A percentile compares a stretch with the other conserved stretches of the same genome.
Conservation (phyloP, 257 asterid genomes). For the Fraxinus quadrangulata region DNA sequence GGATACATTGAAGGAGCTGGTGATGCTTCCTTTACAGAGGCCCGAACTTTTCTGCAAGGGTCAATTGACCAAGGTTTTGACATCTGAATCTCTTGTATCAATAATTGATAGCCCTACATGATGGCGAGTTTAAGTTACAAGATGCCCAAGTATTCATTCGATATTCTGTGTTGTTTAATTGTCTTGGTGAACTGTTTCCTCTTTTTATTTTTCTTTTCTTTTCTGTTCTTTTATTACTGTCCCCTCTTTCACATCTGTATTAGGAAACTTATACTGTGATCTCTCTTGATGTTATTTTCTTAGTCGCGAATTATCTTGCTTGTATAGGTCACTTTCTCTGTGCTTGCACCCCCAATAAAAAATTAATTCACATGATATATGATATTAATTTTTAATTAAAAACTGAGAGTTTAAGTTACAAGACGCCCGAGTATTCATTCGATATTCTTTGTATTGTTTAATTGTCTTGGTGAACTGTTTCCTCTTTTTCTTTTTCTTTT, state of each 20-base stretch:
- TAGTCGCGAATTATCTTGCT: not conserved
- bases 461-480: not conserved
- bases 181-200: not conserved
- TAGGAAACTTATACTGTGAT: not conserved
- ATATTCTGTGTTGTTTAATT: conserved; percentile 9
- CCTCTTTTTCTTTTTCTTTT: not conserved
- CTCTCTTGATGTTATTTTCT: not conserved
- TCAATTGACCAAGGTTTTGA: conserved; percentile 48
- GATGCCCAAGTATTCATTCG: not conserved
- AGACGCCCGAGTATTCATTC: not conserved
- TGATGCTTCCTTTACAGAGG: conserved; percentile 58
- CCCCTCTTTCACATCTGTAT: not conserved
- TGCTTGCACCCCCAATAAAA: not conserved
- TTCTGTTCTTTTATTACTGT: not conserved
- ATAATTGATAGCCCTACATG: not conserved
- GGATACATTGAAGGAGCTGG: conserved; percentile 52
- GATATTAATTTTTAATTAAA: not conserved
- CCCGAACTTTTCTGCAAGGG: conserved; percentile 59
- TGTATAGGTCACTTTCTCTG: not conserved
- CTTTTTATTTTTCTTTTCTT: not conserved
- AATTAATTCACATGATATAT: not conserved
- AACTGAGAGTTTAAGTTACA: not conserved
- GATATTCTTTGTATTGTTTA: not conserved
- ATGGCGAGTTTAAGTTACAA: not conserved
- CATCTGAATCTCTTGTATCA: not conserved